phyloP scores from a whole-genome alignment of 768 basidiomycete species.

The Suillus hirtellus region DNA sequence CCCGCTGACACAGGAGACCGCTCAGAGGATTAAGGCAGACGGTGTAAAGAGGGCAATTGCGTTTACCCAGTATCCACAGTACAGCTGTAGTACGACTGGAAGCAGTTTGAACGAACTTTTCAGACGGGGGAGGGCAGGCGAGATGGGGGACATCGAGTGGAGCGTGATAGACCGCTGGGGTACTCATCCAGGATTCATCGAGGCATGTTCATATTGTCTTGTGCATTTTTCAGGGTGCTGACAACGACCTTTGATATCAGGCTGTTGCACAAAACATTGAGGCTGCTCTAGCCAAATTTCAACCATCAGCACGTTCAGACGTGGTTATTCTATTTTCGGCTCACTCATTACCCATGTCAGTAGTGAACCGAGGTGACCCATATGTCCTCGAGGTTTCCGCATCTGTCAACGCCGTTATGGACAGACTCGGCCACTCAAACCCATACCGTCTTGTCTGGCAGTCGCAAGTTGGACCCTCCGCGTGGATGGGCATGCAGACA shows the following conservation, averaged over 20 bases:
- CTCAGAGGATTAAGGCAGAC: slow-evolving; percentile 82
- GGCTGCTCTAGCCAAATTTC: slow-evolving; percentile 76
- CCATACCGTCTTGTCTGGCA: slow-evolving; percentile 98
- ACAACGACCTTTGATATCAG: slow-evolving; percentile 40
- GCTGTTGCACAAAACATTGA: slow-evolving; percentile 90
- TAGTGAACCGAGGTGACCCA: slow-evolving; percentile 98
- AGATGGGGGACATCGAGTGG: slow-evolving; percentile 79
- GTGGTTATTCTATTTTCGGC: slow-evolving; percentile 93
- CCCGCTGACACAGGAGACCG: slow-evolving; percentile 83
- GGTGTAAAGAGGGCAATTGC: slow-evolving; percentile 92
- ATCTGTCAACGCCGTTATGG: slow-evolving; percentile 92
- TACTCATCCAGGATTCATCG: slow-evolving; percentile 90
- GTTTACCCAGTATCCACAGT: slow-evolving; percentile 98
- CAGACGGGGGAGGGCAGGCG: slow-evolving; percentile 60
- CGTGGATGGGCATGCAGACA: slow-evolving; percentile 99
- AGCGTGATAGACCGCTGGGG: slow-evolving; percentile 99
- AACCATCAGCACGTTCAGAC: slow-evolving; percentile 65
- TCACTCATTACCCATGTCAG: slow-evolving; percentile 96
- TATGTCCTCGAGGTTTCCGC: slow-evolving; percentile 95
- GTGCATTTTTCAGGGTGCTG: not conserved
- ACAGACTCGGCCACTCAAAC: slow-evolving; percentile 72
- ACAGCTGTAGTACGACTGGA: slow-evolving; percentile 97
- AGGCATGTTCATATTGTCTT: slow-evolving; percentile 54
- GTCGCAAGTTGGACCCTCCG: slow-evolving; percentile 93
- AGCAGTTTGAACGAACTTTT: slow-evolving; percentile 95